Evolutionary conservation across 1,284 basidiomycete species (phyloP), one percentile per base, ranked within the genome.

Genomic region (Ganoderma multipileum): DNA sequence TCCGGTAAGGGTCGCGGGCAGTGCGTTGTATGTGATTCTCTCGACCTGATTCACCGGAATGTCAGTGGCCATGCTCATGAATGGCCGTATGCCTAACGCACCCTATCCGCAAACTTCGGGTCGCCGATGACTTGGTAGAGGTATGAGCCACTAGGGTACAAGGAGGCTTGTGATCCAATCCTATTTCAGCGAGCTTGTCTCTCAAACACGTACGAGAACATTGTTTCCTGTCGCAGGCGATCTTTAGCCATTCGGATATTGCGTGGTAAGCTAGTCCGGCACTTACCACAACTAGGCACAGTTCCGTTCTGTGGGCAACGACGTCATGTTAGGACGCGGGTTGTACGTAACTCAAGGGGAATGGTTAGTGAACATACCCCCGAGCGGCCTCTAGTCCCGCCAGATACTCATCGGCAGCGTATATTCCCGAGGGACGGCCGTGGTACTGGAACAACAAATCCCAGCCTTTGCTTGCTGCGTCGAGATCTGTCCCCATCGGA

Each of bases 391-490:
- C 85, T 8, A 86, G 76, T 20, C 87, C 86, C 26, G 88, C 87
- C 4, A 89, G 80, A 69, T 88, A 88, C 71, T 89, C 87, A 65
- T 89, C 87, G 6, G 88, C 87, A 39, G 84, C 86, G 70, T 83
- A 88, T 16, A 87, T 88, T 2, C 87, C 87, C 3, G 87, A 88
- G 0, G 87, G 87, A 2, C 87, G 82, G 12, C 88, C 87, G 68
- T 89, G 87, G 73, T 89, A 90, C 73, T 87, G 74, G 81, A 88
- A 89, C 20, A 89, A 75, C 65, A 87, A 72, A 71, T 89, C 87
- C 86, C 87, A 89, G 1, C 85, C 86, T 42, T 79, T 75, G 74
- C 86, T 88, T 23, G 85, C 85, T 16, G 79, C 78, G 65, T 85
- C 83, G n/a, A 88, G 79, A 72, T 88, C 87, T 87, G 61, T 20